Conservation (phyloP, 148 eudicot genomes). For the Silene latifolia region DNA sequence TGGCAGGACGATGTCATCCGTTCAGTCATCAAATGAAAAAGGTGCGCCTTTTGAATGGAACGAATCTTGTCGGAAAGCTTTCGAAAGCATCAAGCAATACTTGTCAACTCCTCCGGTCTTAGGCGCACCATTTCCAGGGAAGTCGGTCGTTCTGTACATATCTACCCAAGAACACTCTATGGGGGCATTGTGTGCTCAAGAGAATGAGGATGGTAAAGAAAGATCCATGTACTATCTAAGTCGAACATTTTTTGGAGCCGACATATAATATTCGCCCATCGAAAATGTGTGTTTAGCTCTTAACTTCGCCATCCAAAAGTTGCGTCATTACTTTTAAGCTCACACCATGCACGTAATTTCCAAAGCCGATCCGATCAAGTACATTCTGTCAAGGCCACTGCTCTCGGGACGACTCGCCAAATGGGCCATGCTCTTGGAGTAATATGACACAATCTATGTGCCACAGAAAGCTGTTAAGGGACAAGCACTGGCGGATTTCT, state of each 20-base stretch:
- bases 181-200: slow-evolving; percentile 6
- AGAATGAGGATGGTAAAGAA: slow-evolving; percentile 1
- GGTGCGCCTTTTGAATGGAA: not conserved
- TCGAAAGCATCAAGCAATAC: too few species aligned
- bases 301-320: too few species aligned
- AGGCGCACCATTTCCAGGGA: too few species aligned
- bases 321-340: too few species aligned
- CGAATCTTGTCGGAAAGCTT: not conserved
- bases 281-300: too few species aligned
- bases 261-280: too few species aligned
- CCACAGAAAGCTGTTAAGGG: not conserved
- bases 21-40: slow-evolving; percentile 11
- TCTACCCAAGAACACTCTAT: not conserved
- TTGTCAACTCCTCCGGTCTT: too few species aligned
- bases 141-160: not conserved
- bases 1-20: too few species aligned
- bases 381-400: too few species aligned
- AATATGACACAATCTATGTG: not conserved
- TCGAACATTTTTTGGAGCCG: slow-evolving; percentile 2
- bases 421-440: not conserved
- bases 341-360: too few species aligned
- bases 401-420: too few species aligned
- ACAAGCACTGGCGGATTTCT: not conserved
- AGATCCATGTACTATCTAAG: not conserved
- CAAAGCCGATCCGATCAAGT: too few species aligned